Evolutionary conservation across 352 stramenopile genomes (phyloP), one percentile per base, ranked within the genome.

Genomic region (Phytophthora sp.): DNA sequence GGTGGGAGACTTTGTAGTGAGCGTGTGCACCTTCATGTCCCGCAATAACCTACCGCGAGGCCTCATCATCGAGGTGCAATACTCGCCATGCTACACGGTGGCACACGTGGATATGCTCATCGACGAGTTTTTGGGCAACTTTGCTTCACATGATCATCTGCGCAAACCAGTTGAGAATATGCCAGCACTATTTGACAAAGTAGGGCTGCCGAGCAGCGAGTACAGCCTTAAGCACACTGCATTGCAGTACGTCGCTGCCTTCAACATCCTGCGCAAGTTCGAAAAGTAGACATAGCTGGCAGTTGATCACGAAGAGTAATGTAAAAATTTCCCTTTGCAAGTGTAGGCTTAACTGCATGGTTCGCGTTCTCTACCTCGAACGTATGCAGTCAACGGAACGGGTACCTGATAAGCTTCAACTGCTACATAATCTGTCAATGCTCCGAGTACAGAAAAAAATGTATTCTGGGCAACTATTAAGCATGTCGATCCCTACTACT

Each of bases 161-260:
- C 84, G 82, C 44, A 95, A 95, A 59, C 87, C 87, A 23, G 73
- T 95, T 26, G 77, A 89, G 26, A 91, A 82, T 50, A 55, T 94
- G 51, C 36, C 60, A 6, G 72, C 72, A 24, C 69, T 93, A 0
- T 94, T 91, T 49, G 80, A 94, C 47, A 94, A 94, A 66, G 82
- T 89, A 15, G 79, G 79, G n/a, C 76, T 94, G 20, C 77, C 80
- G 0, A 69, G 74, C 41, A 73, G 57, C 51, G 84, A 94, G 69
- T 95, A 95, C 66, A 91, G 77, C 29, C 87, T 94, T 69, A 95
- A 95, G 64, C 87, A 95, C 73, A 95, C 87, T 57, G 87, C 84
- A 31, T 76, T 95, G 64, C 87, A 95, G 72, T 95, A 95, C 63
- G 87, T 95, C 31, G 87, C 85, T 13, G 87, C 85, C 4, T 95